Percentiles rank a stretch among this genome's conserved stretches.
These are phyloP conservation scores for Epicoccum nigrum DNA, from an alignment of 2,329 filamentous ascomycete genomes.

Conservation along the genomic window DNA sequence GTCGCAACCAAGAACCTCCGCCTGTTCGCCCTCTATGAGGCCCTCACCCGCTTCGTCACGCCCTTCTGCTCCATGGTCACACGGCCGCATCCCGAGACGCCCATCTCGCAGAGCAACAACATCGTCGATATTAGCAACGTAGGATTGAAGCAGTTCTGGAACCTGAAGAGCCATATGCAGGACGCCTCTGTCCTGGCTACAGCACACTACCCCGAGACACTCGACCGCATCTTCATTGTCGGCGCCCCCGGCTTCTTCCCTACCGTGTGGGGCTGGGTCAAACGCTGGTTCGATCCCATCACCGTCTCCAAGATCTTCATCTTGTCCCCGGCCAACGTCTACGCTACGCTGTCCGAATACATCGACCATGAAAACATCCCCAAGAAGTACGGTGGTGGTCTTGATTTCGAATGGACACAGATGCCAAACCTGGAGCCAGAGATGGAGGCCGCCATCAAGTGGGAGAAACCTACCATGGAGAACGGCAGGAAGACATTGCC, in stretches of 20 bases:
- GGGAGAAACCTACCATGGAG: slow-evolving; percentile 44
- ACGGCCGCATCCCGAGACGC: slow-evolving; percentile 76
- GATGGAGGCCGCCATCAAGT: slow-evolving; percentile 51
- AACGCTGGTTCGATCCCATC: slow-evolving; percentile 88
- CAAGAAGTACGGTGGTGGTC: slow-evolving; percentile 84
- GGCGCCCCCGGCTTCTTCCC: slow-evolving; percentile 90
- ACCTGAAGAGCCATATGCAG: slow-evolving; percentile 92
- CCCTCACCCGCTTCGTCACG: slow-evolving; percentile 84
- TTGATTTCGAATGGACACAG: slow-evolving; percentile 82
- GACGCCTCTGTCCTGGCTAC: slow-evolving; percentile 86
- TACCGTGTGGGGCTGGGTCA: slow-evolving; percentile 93
- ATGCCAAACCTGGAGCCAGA: slow-evolving; percentile 71
- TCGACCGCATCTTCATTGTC: slow-evolving; percentile 86
- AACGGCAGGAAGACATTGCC: slow-evolving; percentile 51
- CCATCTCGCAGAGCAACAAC: slow-evolving; percentile 90
- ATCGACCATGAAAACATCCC: slow-evolving; percentile 85
- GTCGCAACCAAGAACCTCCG: slow-evolving; percentile 78
- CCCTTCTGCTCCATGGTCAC: slow-evolving; percentile 82
- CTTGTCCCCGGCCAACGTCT: slow-evolving; percentile 73
- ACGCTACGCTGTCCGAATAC: slow-evolving; percentile 77
- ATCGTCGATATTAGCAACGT: slow-evolving; percentile 92
- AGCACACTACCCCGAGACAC: slow-evolving; percentile 91
- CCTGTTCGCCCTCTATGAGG: slow-evolving; percentile 92
- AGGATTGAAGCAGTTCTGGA: slow-evolving; percentile 93
- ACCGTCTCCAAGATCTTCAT: slow-evolving; percentile 95